Conservation (phyloP, 345 rosid genomes). For the Carallia brachiata region DNA sequence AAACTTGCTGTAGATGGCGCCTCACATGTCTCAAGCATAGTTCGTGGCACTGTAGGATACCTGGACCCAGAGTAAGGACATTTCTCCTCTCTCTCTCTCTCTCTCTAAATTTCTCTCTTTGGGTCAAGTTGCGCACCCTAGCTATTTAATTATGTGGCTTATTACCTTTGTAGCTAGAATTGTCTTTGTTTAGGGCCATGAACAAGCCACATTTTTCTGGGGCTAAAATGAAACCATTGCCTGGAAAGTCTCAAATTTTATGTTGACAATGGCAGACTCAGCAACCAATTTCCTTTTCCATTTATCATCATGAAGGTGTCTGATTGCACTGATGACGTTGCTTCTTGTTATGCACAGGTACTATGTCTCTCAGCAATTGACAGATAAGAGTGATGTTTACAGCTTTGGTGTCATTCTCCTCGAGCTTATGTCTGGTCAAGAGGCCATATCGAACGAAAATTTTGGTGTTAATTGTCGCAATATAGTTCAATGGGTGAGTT, state of each 20-base stretch:
- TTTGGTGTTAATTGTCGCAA: constrained; percentile 91
- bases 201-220: neutral
- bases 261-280: neutral
- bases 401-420: constrained; percentile 98
- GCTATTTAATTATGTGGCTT: constrained; percentile 3
- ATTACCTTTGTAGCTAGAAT: neutral
- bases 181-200: neutral
- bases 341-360: constrained; percentile 50
- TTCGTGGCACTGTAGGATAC: constrained; percentile 98
- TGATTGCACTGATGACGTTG: neutral
- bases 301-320: too few relatives aligned
- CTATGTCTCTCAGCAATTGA: constrained; percentile 94
- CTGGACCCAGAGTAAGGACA: constrained; percentile 91
- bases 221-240: too few relatives aligned
- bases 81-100: constrained; percentile 5
- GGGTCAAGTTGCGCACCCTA: constrained; percentile 6
- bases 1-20: constrained; percentile 82
- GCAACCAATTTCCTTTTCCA: too few relatives aligned
- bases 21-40: constrained; percentile 96
- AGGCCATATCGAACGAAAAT: constrained; percentile 89
- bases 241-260: neutral
- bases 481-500: constrained; percentile 95
- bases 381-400: constrained; percentile 96
- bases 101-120: neutral
- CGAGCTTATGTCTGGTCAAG: constrained; percentile 92